Evolutionary conservation across 768 basidiomycete species (phyloP).

Genomic region (Leccinum obscurum): DNA sequence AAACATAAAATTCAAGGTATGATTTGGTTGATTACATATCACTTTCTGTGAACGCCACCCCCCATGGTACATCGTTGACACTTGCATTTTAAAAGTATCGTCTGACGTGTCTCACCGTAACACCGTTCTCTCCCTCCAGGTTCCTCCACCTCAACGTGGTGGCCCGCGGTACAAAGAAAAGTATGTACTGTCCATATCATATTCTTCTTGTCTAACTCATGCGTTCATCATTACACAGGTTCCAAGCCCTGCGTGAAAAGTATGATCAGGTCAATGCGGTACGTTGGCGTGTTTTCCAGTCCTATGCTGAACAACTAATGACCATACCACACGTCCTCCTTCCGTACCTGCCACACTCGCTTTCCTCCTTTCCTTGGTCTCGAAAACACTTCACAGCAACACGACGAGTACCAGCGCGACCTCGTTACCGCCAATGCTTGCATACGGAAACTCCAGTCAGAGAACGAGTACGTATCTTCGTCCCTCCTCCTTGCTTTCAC

Average conservation of each 20-base stretch:
- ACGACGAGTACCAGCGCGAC: slow-evolving; percentile 29
- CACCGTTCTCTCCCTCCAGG: slow-evolving; percentile 2
- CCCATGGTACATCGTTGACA: not conserved
- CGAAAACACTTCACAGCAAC: slow-evolving; percentile 12
- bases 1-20: slow-evolving; percentile 27
- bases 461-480: slow-evolving; percentile 30
- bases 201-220: not conserved
- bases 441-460: slow-evolving; percentile 31
- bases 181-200: slow-evolving; percentile 12
- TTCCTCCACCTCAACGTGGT: slow-evolving; percentile 18
- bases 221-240: slow-evolving; percentile 16
- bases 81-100: not conserved
- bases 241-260: slow-evolving; percentile 33
- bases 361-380: not conserved
- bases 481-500: not conserved
- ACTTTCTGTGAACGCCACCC: not conserved
- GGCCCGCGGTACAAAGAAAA: slow-evolving; percentile 34
- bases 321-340: not conserved
- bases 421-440: slow-evolving; percentile 29
- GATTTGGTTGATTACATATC: not conserved
- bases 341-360: not conserved
- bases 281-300: slow-evolving; percentile 9
- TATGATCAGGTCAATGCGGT: slow-evolving; percentile 35
- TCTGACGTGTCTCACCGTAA: not conserved
- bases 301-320: not conserved